Base-by-base conservation (phyloP, 179 eudicot genomes). In the Amaranthus tricolor region DNA sequence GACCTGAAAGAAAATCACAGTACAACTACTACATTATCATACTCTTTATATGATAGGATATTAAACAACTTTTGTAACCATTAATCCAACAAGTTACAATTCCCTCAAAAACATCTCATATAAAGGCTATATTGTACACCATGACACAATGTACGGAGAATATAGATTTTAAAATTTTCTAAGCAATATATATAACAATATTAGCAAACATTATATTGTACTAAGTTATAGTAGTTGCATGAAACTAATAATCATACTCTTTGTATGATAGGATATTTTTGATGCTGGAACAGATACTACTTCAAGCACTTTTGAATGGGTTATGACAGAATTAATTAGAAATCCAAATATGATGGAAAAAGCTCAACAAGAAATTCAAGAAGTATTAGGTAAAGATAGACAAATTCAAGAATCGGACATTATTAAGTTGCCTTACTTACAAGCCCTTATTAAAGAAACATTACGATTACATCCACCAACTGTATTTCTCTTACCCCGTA, bases 401-500 rank as follows among this genome's bases (percentile, higher is more conserved):
- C 60, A 68, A 20, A 81, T 81, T 19, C 80, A 81, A 43, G 83
- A 81, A 72, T 81, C 80, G 15, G 80, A 81, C 44, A 77, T 81
- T n/a, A 20, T 48, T 10, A 81, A 81, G 11, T 43, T 81, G 6
- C 83, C 83, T 61, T 81, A 81, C 40, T 67, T 80, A 17, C 77
- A 66, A 52, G 80, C 83, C 9, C 67, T 80, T 31, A 76, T 80
- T 48, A 80, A 80, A 67, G 83, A 80, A 80, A 76, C 83, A 5
- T 62, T 80, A 12, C 83, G 83, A 13, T 48, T 80, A 13, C 83
- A 80, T 12, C 80, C 83, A 47, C 83, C 83, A 3, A 80, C 83
- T 16, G 83, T 80, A 7, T 80, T 80, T 62, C 76, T 80, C 48
- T 68, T 80, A 6, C 83, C 83, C 53, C 71, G 83, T 7, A 80